A percentile compares a stretch with the other conserved stretches of the same genome.
Conservation (phyloP, 2,329 filamentous ascomycete genomes). For the Clarireedia hainanense region DNA sequence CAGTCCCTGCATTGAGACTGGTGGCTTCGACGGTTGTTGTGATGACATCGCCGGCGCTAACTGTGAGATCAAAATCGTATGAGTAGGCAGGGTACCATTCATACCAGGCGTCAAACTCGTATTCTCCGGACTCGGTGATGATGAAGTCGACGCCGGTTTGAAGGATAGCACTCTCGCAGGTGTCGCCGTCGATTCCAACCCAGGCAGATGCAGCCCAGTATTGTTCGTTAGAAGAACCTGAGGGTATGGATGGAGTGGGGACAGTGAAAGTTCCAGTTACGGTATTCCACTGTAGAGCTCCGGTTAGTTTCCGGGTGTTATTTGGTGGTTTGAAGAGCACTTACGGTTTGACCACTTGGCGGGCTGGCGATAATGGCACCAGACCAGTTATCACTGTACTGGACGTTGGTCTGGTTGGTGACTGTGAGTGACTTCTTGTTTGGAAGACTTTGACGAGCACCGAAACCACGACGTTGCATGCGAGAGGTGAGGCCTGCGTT, state of each 20-base stretch:
- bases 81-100: constrained; percentile 52
- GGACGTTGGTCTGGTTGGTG: constrained; percentile 20
- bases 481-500: background rate
- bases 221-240: background rate
- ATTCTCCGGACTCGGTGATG: constrained; percentile 26
- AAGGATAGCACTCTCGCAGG: background rate
- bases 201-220: background rate
- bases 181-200: background rate
- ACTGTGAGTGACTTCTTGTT: constrained; percentile 1
- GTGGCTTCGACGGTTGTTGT: constrained; percentile 36
- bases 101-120: constrained; percentile 47
- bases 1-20: constrained; percentile 28
- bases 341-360: constrained; percentile 19
- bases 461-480: background rate
- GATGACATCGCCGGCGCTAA: constrained; percentile 12
- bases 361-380: constrained; percentile 29
- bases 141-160: constrained; percentile 34
- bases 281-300: constrained; percentile 23
- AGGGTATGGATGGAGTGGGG: constrained; percentile 22
- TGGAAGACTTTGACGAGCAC: background rate
- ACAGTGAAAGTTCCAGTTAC: constrained; percentile 32
- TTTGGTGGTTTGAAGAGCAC: background rate
- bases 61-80: constrained; percentile 35
- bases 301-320: background rate
- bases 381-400: constrained; percentile 31